Evolutionary conservation across 2,329 filamentous ascomycete genomes (phyloP), one percentile per base, ranked within the genome.

Genomic region (Stemphylium beticola): DNA sequence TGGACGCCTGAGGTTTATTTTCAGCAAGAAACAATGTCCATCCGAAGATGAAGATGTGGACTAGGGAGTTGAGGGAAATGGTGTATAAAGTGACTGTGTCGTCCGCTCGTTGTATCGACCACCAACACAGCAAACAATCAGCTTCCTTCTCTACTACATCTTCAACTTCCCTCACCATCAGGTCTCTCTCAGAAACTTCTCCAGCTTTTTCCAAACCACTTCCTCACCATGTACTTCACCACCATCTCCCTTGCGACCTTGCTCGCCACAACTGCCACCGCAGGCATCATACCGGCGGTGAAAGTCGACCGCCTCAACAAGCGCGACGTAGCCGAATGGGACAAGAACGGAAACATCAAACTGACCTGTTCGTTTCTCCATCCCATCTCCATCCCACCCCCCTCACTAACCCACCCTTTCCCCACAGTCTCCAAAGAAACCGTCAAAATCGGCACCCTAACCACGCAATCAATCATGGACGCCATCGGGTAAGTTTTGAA

Each of bases 351-450:
- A 18, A 59, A 59, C 53, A 49, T 59, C 9, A 59, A 56, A 33
- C 52, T 59, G 15, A 55, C 52, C 9, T 59, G 56, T 56, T 47
- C 12, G 40, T 53, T n/a, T n/a, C 31, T 12, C 15, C 24, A 12
- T 15, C 10, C 20, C 32, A 38, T 15, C 9, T 12, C 10, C 11
- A 14, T 14, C 10, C 17, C 18, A 17, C 17, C 31, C 11, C 9
- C 4, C 12, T 9, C 10, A 20, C 33, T 2, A 18, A n/a, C 24
- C 15, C 17, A 20, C 22, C 41, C 36, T 29, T 4, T n/a, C 2
- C 24, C 1, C 32, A 74, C 74, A 58, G 58, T 63, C 49, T 58
- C 53, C 17, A 51, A 4, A 79, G 75, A 58, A 41, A 58, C 53
- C 29, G 49, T 61, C 15, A 50, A 52, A 22, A 47, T 64, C 34